Conservation (phyloP, 164 flowering plant genomes). For the Protea cynaroides region DNA sequence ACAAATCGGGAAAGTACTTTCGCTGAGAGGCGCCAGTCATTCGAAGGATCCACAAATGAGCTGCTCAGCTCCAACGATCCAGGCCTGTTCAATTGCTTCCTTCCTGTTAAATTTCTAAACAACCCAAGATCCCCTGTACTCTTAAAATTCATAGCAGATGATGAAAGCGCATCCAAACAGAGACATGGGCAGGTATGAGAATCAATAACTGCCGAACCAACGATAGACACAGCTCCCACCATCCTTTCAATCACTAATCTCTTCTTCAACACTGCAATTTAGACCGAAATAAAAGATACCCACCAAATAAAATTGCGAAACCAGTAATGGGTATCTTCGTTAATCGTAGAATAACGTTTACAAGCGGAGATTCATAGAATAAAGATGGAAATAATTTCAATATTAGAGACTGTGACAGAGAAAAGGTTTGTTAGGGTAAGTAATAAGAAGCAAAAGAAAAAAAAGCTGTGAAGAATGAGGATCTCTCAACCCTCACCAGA, state of each 20-base stretch:
- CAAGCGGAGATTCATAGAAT: neutral
- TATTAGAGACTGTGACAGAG: neutral
- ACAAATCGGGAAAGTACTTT: conserved; percentile 19
- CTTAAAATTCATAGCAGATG: conserved; percentile 28
- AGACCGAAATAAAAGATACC: conserved; percentile 21
- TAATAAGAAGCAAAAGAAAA: too few species aligned
- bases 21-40: conserved; percentile 34
- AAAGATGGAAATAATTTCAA: neutral
- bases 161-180: conserved; percentile 49
- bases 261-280: conserved; percentile 2
- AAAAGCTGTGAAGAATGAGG: neutral
- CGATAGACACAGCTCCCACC: conserved; percentile 68
- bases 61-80: conserved; percentile 47
- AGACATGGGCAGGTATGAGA: conserved; percentile 50
- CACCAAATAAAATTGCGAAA: conserved; percentile 11
- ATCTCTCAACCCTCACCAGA: conserved; percentile 11
- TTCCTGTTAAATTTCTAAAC: conserved; percentile 28
- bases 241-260: conserved; percentile 20
- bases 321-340: conserved; percentile 2
- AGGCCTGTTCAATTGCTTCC: conserved; percentile 22
- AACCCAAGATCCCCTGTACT: conserved; percentile 27
- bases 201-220: conserved; percentile 54
- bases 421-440: neutral
- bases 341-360: neutral
- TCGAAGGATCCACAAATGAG: conserved; percentile 50